phyloP scores from a whole-genome alignment of 2,329 filamentous ascomycete genomes.

The Calonectria pauciramosa region DNA sequence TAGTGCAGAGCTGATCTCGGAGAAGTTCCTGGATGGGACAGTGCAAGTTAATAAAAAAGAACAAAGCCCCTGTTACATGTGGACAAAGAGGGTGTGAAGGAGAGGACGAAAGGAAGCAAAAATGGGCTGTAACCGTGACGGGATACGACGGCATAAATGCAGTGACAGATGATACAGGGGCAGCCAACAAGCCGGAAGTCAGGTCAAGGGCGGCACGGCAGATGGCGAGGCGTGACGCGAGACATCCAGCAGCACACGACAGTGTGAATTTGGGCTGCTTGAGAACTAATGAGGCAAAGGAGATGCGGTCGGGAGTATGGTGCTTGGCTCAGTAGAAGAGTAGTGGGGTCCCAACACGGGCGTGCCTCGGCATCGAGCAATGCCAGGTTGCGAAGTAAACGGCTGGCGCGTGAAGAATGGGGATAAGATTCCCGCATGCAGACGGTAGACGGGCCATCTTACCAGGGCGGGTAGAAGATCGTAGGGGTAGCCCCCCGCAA shows the following conservation, averaged over 20 bases:
- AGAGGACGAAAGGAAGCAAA: slow-evolving; percentile 26
- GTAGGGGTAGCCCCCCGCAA: slow-evolving; percentile 32
- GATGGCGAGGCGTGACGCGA: background rate
- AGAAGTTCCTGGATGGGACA: slow-evolving; percentile 37
- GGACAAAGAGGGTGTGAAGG: slow-evolving; percentile 40
- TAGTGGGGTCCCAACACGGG: slow-evolving; percentile 1
- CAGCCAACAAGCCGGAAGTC: background rate
- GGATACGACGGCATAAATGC: slow-evolving; percentile 37
- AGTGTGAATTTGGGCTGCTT: background rate
- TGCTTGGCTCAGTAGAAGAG: background rate
- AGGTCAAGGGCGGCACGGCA: slow-evolving; percentile 2
- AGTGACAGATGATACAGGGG: slow-evolving; percentile 33
- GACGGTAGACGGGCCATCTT: slow-evolving; percentile 20
- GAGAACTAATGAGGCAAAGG: background rate
- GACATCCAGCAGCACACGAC: background rate
- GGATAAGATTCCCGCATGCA: slow-evolving; percentile 20
- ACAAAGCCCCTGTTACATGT: slow-evolving; percentile 35
- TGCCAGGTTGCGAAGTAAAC: slow-evolving; percentile 3
- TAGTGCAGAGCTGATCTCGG: slow-evolving; percentile 6
- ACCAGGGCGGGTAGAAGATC: slow-evolving; percentile 37
- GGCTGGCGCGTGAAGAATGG: slow-evolving; percentile 20
- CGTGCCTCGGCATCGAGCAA: slow-evolving; percentile 22
- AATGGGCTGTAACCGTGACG: slow-evolving; percentile 25
- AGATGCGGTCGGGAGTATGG: slow-evolving; percentile 16
- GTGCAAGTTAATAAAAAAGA: slow-evolving; percentile 35